phyloP scores from a whole-genome alignment of 2,329 filamentous ascomycete genomes.

The Diaporthe sp. region DNA sequence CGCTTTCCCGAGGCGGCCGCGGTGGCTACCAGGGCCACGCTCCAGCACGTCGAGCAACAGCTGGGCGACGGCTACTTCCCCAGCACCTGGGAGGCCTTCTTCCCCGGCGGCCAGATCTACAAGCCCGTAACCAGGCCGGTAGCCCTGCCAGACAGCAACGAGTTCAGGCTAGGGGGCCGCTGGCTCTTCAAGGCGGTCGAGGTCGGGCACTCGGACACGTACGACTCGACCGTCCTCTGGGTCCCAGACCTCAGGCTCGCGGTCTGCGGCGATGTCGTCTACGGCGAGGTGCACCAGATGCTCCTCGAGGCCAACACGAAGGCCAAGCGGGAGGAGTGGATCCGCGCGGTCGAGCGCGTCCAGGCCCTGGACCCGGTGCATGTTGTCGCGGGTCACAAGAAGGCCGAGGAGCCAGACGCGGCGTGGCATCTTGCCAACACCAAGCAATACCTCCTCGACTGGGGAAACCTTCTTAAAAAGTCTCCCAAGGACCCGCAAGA shows the following conservation, averaged over 20 bases:
- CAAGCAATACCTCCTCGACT: not conserved
- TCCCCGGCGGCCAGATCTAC: slow-evolving; percentile 46
- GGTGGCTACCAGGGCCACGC: slow-evolving; percentile 45
- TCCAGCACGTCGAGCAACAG: slow-evolving; percentile 46
- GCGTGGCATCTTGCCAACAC: slow-evolving; percentile 1
- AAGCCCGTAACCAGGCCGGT: slow-evolving; percentile 41
- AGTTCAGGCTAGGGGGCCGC: not conserved
- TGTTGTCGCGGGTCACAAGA: slow-evolving; percentile 7
- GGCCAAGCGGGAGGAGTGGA: slow-evolving; percentile 9
- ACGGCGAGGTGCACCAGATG: slow-evolving; percentile 23
- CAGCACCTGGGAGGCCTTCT: slow-evolving; percentile 45
- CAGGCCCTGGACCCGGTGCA: slow-evolving; percentile 10
- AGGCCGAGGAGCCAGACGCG: not conserved
- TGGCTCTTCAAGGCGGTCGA: slow-evolving; percentile 31
- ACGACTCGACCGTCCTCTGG: slow-evolving; percentile 13
- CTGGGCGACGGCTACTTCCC: slow-evolving; percentile 37
- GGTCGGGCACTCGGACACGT: slow-evolving; percentile 16
- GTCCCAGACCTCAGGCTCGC: slow-evolving; percentile 8
- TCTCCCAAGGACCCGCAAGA: slow-evolving; percentile 6
- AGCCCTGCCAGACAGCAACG: slow-evolving; percentile 34
- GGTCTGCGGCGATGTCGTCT: slow-evolving; percentile 1
- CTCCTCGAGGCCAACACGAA: slow-evolving; percentile 5
- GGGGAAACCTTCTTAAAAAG: not conserved
- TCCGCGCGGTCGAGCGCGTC: not conserved
- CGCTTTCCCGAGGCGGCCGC: slow-evolving; percentile 48